Evolutionary conservation across 163 green algal species (phyloP), one percentile per base, ranked within the genome.

Genomic region (Scenedesmus sp.): DNA sequence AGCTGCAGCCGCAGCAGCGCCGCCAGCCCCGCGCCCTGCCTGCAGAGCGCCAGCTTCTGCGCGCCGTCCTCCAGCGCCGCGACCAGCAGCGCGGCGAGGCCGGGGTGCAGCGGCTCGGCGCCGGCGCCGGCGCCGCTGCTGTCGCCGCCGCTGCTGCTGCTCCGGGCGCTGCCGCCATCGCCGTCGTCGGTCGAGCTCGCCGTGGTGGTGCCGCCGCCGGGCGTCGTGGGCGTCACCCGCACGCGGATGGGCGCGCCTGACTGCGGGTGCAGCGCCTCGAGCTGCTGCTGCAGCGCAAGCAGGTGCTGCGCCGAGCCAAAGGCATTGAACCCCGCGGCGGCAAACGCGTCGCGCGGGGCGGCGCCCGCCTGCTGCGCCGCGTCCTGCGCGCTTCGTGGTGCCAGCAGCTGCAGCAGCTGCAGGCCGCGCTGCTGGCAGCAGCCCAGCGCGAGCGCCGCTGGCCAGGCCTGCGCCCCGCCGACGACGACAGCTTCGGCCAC

Each of bases 321-420:
- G 26, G 11, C 39, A 33, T 77, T 77, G 69, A 77, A 77, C 17
- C 22, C 69, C 17, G 67, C 65, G 26, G 26, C 45, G 17, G 24
- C 2, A n/a, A n/a, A n/a, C n/a, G n/a, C n/a, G n/a, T n/a, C n/a
- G n/a, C n/a, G n/a, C n/a, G n/a, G n/a, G n/a, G n/a, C n/a, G n/a
- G n/a, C n/a, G n/a, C n/a, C n/a, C n/a, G 6, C 29, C 48, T 66
- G 51, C 53, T 48, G 65, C 47, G 58, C 45, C 44, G 9, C 13
- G 22, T 18, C 18, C 3, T 13, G 26, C 26, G 28, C 13, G 66
- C 50, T 57, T 33, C n/a, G 9, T 10, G 28, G 24, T 17, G 57
- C 33, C n/a, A 77, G 51, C 50, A 77, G 42, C 69, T 66, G 69
- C 69, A 77, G 69, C 51, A 66, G 51, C 53, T 77, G 69, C 69